Evolutionary conservation across 2,329 filamentous ascomycete species (phyloP).

Genomic region (Hypoxylon sp.): DNA sequence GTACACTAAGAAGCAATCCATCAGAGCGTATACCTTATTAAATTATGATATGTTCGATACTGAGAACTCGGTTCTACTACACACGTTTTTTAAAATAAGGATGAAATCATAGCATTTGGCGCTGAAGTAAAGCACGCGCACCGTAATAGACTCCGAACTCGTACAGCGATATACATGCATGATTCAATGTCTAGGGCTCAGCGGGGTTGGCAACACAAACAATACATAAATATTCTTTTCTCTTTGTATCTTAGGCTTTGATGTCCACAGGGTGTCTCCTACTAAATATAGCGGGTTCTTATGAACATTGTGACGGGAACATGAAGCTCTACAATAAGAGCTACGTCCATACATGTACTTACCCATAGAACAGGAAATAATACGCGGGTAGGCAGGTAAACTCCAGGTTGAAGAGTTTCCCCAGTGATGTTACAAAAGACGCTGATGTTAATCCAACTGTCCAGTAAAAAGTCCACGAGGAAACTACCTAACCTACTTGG

Average conservation of each 20-base stretch:
- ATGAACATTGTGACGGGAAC: not conserved
- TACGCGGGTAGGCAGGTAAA: conserved; percentile 1
- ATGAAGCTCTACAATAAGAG: not conserved
- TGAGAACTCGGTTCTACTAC: conserved; percentile 19
- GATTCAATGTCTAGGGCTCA: not conserved
- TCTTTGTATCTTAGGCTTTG: not conserved
- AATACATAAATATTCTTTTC: not conserved
- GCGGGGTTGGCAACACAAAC: not conserved
- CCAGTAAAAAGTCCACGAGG: not conserved
- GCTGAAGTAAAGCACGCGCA: not conserved
- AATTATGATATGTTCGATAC: conserved; percentile 27
- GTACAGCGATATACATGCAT: not conserved
- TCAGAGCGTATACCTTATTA: conserved; percentile 14
- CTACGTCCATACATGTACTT: not conserved
- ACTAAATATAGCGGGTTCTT: not conserved
- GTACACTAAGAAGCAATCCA: conserved; percentile 3
- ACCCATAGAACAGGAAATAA: not conserved
- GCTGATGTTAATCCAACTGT: conserved; percentile 10
- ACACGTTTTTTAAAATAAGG: conserved; percentile 2
- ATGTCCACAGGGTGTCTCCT: not conserved
- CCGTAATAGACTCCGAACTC: not conserved
- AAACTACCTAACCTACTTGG: conserved; percentile 1
- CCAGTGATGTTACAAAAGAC: conserved; percentile 21
- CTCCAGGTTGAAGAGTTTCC: conserved; percentile 13
- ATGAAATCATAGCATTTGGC: conserved; percentile 1